phyloP scores from a whole-genome alignment of 2,329 filamentous ascomycete genomes.

The Ophiosphaerella narmari region DNA sequence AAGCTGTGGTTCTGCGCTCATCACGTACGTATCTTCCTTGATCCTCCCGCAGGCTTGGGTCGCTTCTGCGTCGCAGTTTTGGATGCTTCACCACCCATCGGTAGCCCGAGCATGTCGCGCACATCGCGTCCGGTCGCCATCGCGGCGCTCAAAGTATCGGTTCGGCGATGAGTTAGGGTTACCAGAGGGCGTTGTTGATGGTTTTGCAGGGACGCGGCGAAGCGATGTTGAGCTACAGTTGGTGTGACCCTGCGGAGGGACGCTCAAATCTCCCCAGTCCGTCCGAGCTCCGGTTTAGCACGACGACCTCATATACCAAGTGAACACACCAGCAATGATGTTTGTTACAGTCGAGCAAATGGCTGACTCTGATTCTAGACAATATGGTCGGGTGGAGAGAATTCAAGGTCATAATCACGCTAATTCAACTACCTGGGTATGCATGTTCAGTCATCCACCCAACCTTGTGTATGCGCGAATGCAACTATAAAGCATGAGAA shows the following conservation, averaged over 20 bases:
- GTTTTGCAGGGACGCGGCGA: constrained; percentile 30
- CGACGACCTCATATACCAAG: no score
- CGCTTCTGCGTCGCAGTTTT: constrained; percentile 69
- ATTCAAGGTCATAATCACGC: no score
- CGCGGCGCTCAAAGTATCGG: constrained; percentile 23
- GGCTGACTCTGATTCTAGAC: no score
- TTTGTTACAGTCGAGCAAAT: no score
- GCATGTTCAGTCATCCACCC: no score
- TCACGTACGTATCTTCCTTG: constrained; percentile 59
- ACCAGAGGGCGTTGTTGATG: constrained; percentile 30
- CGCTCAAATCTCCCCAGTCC: constrained; percentile 9
- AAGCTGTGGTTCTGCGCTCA: constrained; percentile 4
- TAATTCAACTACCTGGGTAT: no score
- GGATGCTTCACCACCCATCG: constrained; percentile 56
- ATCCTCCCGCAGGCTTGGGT: constrained; percentile 63
- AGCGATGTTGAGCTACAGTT: constrained; percentile 19
- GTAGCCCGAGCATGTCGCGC: constrained; percentile 85
- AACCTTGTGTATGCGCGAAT: not conserved
- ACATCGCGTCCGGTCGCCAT: constrained; percentile 63
- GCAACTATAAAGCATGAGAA: not conserved
- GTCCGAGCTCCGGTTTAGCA: constrained; percentile 4
- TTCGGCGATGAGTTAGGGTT: constrained; percentile 21
- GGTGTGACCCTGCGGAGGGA: constrained; percentile 9
- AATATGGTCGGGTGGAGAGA: no score
- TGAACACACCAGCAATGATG: no score